Conservation (phyloP, 371 early-diverging fungal species). For the Cokeromyces recurvatus region DNA sequence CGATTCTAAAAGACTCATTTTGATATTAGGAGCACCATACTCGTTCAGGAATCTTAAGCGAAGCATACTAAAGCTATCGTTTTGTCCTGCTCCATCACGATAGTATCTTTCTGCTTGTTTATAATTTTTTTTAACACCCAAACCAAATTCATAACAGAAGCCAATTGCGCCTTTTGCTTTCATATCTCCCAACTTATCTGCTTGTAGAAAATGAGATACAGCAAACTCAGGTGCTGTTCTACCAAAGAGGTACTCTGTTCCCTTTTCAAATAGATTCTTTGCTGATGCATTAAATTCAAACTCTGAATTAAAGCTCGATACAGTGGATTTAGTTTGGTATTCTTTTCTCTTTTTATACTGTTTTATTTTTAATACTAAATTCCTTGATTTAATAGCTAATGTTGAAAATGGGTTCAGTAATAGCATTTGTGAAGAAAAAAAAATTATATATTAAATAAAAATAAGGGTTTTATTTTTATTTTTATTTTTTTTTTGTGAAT, state of each 20-base stretch:
- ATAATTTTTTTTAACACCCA: constrained; percentile 55
- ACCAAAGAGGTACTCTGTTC: constrained; percentile 52
- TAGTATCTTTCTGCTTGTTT: constrained; percentile 53
- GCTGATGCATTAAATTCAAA: too few species aligned
- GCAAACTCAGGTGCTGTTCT: constrained; percentile 33
- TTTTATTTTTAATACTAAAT: too few species aligned
- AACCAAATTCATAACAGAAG: constrained; percentile 74
- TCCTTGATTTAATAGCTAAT: too few species aligned
- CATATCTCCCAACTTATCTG: constrained; percentile 34
- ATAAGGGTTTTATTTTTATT: too few species aligned
- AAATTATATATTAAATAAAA: too few species aligned
- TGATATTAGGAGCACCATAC: constrained; percentile 68
- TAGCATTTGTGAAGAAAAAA: too few species aligned
- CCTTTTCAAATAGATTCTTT: constrained; percentile 27
- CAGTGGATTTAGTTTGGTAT: too few species aligned
- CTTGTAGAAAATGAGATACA: constrained; percentile 35
- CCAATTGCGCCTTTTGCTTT: constrained; percentile 48
- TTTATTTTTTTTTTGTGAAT: too few species aligned
- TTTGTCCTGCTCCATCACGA: constrained; percentile 30
- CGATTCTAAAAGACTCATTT: constrained; percentile 64
- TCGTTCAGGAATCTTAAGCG: constrained; percentile 63
- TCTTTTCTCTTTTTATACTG: too few species aligned
- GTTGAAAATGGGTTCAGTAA: too few species aligned
- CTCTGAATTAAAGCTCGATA: too few species aligned
- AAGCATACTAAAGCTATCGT: constrained; percentile 51